Conservation (phyloP, 208 protist species). For the Wallacemonas collosoma region DNA sequence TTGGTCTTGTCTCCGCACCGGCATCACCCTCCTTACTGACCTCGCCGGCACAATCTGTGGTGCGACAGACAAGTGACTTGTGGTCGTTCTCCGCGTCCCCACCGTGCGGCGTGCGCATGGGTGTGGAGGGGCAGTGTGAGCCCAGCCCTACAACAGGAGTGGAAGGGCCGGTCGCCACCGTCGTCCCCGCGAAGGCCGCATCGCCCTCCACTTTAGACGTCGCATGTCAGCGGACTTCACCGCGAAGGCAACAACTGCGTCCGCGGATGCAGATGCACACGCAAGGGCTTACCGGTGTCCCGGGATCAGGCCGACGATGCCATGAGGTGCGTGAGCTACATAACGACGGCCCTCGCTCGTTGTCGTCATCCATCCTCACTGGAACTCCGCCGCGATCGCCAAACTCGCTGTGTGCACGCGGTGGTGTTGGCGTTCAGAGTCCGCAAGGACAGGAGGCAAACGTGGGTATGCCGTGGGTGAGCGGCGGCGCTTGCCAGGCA, state of each 20-base stretch:
- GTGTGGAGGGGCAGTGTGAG: too few relatives aligned
- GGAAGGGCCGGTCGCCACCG: too few relatives aligned
- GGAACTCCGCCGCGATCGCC: conserved; percentile 1
- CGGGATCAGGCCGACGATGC: background rate
- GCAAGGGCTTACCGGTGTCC: background rate
- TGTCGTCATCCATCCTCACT: background rate
- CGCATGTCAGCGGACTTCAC: background rate
- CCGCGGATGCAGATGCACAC: conserved; percentile 1
- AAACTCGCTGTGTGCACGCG: background rate
- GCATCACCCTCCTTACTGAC: background rate
- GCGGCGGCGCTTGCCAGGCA: background rate
- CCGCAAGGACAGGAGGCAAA: background rate
- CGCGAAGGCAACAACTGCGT: background rate
- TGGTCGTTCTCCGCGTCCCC: background rate
- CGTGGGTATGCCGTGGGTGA: background rate
- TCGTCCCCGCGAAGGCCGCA: too few relatives aligned
- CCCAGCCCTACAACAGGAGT: too few relatives aligned
- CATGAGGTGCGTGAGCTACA: background rate
- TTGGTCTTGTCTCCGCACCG: background rate
- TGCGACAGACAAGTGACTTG: background rate
- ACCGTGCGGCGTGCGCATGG: background rate
- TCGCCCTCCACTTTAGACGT: too few relatives aligned
- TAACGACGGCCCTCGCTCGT: background rate
- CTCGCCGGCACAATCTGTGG: background rate
- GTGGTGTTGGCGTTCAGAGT: background rate